phyloP scores from a whole-genome alignment of 1,284 basidiomycete genomes.

The Neolentinus lepideus region DNA sequence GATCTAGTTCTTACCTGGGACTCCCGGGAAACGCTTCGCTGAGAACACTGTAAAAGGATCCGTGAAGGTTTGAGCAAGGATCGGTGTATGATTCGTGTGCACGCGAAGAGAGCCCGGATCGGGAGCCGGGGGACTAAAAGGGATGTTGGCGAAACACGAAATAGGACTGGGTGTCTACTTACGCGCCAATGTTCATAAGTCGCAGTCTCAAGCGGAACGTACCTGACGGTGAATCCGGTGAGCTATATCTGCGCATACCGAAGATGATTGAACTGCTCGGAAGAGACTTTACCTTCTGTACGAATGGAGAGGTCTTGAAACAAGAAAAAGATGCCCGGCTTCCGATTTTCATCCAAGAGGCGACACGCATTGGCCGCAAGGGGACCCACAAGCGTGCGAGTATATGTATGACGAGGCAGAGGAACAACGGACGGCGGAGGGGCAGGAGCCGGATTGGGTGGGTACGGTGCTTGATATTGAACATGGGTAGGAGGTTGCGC shows the following conservation, averaged over 20 bases:
- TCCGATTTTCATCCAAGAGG: conserved; percentile 75
- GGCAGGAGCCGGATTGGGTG: conserved; percentile 24
- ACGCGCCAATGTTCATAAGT: conserved; percentile 83
- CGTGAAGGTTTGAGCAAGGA: conserved; percentile 80
- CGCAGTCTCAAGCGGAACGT: conserved; percentile 74
- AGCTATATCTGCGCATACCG: conserved; percentile 2
- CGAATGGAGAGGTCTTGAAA: conserved; percentile 85
- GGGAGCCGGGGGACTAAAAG: conserved; percentile 58
- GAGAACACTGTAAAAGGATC: conserved; percentile 89
- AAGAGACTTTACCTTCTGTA: conserved; percentile 59
- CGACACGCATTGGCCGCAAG: conserved; percentile 80
- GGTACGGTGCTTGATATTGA: conserved; percentile 21
- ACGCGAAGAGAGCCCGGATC: conserved; percentile 58
- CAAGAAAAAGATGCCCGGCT: conserved; percentile 81
- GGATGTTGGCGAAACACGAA: background rate
- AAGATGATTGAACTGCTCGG: background rate
- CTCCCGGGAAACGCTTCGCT: conserved; percentile 89
- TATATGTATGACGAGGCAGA: conserved; percentile 62
- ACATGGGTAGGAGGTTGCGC: conserved; percentile 17
- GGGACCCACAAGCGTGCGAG: conserved; percentile 83
- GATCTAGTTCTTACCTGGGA: conserved; percentile 57
- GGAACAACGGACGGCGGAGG: conserved; percentile 31
- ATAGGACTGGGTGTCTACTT: conserved; percentile 28
- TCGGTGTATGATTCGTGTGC: conserved; percentile 58
- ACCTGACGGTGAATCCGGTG: conserved; percentile 29